Evolutionary conservation across 192 early-diverging fungal genomes (phyloP).

Genomic region (Chytriomyces sp.): DNA sequence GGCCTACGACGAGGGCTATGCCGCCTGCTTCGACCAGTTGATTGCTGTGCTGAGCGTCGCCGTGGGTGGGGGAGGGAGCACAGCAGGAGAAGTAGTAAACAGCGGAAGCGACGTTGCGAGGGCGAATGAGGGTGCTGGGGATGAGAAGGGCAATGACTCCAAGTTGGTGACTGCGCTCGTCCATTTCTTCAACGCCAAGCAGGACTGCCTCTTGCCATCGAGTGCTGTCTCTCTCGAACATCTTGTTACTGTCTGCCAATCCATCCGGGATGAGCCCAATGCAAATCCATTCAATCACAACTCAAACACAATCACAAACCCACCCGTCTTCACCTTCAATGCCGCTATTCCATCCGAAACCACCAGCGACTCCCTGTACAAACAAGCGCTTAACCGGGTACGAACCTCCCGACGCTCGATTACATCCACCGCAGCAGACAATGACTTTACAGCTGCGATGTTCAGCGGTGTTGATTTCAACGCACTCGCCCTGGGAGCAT

Average conservation of each 20-base stretch:
- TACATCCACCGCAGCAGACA: not conserved
- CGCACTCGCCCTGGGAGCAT: not conserved
- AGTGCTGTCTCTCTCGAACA: not conserved
- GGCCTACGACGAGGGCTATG: slow-evolving; percentile 18
- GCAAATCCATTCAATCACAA: not conserved
- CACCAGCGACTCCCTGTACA: not conserved
- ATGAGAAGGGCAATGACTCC: not conserved
- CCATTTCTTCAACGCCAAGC: slow-evolving; percentile 5
- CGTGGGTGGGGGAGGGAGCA: not conserved
- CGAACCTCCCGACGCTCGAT: not conserved
- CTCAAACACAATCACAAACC: not conserved
- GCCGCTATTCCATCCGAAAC: not conserved
- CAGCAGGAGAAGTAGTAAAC: not conserved
- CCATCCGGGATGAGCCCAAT: not conserved
- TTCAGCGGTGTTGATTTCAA: slow-evolving; percentile 14
- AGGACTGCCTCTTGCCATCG: not conserved
- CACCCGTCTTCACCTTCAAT: slow-evolving; percentile 12
- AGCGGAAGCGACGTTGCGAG: not conserved
- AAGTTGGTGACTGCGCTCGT: not conserved
- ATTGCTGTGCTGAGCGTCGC: not conserved
- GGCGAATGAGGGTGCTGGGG: too few species aligned
- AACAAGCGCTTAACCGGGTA: not conserved
- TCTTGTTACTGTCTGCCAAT: not conserved
- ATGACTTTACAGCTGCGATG: not conserved
- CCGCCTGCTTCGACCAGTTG: slow-evolving; percentile 7